Conservation (phyloP, 176 grass and related monocot species). For the Poa annua region DNA sequence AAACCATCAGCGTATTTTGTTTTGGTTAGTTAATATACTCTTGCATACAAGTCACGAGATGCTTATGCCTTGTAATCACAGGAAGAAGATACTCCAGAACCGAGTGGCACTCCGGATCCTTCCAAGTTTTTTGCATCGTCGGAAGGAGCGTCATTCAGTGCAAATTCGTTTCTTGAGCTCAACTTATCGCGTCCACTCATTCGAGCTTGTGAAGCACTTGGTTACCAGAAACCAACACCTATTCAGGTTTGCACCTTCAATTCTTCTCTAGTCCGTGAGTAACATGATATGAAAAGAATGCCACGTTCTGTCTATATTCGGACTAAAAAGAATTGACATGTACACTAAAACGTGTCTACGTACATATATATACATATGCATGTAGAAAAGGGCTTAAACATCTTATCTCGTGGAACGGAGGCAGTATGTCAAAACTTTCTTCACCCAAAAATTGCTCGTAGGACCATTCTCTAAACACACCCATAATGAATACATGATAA, state of each 20-base stretch:
- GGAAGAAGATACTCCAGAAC: conserved; percentile 32
- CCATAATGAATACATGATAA: not conserved
- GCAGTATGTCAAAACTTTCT: not conserved
- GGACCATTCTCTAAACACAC: not conserved
- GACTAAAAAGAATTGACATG: too few relatives aligned
- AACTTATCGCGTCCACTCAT: conserved; percentile 87
- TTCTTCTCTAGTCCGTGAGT: conserved; percentile 1
- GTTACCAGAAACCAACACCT: conserved; percentile 93
- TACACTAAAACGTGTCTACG: too few relatives aligned
- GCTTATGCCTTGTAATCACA: conserved; percentile 19
- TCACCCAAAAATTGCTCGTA: not conserved
- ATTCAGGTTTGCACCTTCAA: conserved; percentile 72
- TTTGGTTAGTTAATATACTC: not conserved
- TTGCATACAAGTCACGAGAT: not conserved
- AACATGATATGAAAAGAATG: not conserved
- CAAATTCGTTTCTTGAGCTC: conserved; percentile 90
- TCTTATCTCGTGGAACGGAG: too few relatives aligned
- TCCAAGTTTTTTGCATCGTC: conserved; percentile 71
- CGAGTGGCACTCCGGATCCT: conserved; percentile 20
- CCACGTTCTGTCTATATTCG: not conserved
- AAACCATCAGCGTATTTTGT: not conserved
- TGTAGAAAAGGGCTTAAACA: too few relatives aligned
- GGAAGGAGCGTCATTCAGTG: conserved; percentile 80
- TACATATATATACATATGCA: too few relatives aligned
- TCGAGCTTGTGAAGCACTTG: conserved; percentile 87